Base-by-base conservation (phyloP, 2,329 filamentous ascomycete species). In the Beauveria sp. region DNA sequence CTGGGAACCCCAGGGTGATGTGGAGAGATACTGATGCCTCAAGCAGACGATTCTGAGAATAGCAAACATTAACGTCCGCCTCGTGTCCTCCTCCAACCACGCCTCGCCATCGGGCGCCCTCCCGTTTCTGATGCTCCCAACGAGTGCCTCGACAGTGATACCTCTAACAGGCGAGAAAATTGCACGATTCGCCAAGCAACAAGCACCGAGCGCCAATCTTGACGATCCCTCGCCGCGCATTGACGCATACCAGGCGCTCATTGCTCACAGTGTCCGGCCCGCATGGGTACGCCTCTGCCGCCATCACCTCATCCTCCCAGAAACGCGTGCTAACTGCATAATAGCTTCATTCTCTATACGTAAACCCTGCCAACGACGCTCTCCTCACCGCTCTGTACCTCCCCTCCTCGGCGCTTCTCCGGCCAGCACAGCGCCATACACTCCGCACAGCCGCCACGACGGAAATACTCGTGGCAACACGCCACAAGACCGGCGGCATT, bases 71-170 rank as follows among this genome's bases (percentile, higher is more conserved):
- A 75, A 85, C 5, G 88, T 93, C 72, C 78, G 79, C 58, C 78
- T 88, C 57, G 78, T 85, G 7, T 77, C 90, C 5, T 96, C 92
- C 4, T 96, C 86, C 67, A 98, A 98, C 74, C 95, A 98, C 78
- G 92, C 93, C 57, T 96, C 93, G 2, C 93, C 93, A 0, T 88
- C 87, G 24, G 93, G 93, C 62, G 81, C 87, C n/a, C 81, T 98
- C 16, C 95, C 95, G 0, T 98, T 96, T 75, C 81, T 99, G 49
- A 81, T 93, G 2, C 43, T 20, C 14, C 50, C 50, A 1, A 24
- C 47, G 12, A 22, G 9, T 3, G 12, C 24, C 8, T 18, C 58
- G 7, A n/a, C 28, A 1, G 9, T 14, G 9, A 20, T 20, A 9
- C 84, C 87, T 3, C 65, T 76, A 51, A 71, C 73, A 5, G 83